Base-by-base conservation (phyloP, 1,284 basidiomycete species). In the Leccinum griseonigrum region DNA sequence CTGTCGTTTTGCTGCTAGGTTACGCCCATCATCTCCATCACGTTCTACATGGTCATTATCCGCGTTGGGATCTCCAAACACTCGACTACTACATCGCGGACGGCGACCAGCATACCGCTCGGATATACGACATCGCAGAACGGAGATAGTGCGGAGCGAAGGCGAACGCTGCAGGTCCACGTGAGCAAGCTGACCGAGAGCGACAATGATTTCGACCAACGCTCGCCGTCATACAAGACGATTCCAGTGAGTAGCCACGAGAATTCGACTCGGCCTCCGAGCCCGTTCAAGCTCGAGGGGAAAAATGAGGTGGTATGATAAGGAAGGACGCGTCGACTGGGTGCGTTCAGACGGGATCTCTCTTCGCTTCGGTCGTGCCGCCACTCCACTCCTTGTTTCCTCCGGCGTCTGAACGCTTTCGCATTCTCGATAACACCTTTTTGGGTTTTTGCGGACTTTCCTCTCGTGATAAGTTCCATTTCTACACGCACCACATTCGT, bases 11-110 rank as follows among this genome's bases (percentile, higher is more conserved):
- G 7, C 28, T n/a, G 5, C 2, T 22, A 57, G 56, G 31, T 57
- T 18, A 11, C 31, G 1, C 56, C 56, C 13, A 57, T 57, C 18
- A 18, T 57, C 29, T 57, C 56, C 29, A 57, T 57, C 43, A 57
- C 56, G 29, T 57, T 57, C 26, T 57, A 57, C 43, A 57, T 57
- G 56, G 56, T 57, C 31, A 57, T 57, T 18, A 13, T 57, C 6
- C 40, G 56, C 40, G 56, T 57, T 29, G 43, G 56, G 43, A n/a
- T 48, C 3, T 36, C 29, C 43, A 57, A 28, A 18, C 29, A 14
- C 14, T 16, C 8, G 4, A 4, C 31, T 3, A 18, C 43, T 3
- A 18, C 43, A 51, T 26, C 22, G 2, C 54, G 13, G n/a, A 8
- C 40, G 14, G 36, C 5, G 11, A 22, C n/a, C 1, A 48, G 56